Base-by-base conservation (phyloP, 2,329 filamentous ascomycete genomes). In the Aspergillus hortae region DNA sequence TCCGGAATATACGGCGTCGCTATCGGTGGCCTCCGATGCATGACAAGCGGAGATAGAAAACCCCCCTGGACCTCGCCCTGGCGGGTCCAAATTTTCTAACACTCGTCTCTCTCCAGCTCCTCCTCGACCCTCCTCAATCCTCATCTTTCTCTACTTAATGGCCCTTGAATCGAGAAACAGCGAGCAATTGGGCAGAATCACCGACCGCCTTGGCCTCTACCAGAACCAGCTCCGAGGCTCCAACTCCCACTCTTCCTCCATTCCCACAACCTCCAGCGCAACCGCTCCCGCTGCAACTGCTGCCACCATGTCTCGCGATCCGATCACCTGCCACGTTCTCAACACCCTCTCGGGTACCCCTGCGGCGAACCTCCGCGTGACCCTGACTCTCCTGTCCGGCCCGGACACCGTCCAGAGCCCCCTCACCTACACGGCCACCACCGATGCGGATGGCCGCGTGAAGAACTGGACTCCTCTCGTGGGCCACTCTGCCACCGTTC, bases 351-450 rank as follows among this genome's bases (percentile, higher is more conserved):
- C 73, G 44, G 73, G 74, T 44, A 74, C 73, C 9, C 72, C 75
- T 9, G 72, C 71, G 17, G 68, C 73, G 1, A 65, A 73, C 21
- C 68, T 82, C 17, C 73, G 75, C 27, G 80, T 80, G 58, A 74
- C 73, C 0, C 70, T 80, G 32, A 75, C 74, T 2, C 72, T 82
- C 46, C 74, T 96, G 61, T 71, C 75, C 55, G 15, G 44, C 11
- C 40, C 60, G 42, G 61, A 55, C 45, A 52, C 70, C 61, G 46
- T 53, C 53, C 53, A 58, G 23, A 58, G 52, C 33, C 57, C 60
- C 15, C 48, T 62, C 48, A 65, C 53, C 19, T 76, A 74, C 63
- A 61, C 58, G 50, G 73, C 72, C 35, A 67, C 62, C 17, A 77
- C 74, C 43, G 72, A 77, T 53, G 62, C 68, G 40, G 76, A 79